Evolutionary conservation across 2,329 filamentous ascomycete species (phyloP).

Genomic region (Fusarium decemcellulare): DNA sequence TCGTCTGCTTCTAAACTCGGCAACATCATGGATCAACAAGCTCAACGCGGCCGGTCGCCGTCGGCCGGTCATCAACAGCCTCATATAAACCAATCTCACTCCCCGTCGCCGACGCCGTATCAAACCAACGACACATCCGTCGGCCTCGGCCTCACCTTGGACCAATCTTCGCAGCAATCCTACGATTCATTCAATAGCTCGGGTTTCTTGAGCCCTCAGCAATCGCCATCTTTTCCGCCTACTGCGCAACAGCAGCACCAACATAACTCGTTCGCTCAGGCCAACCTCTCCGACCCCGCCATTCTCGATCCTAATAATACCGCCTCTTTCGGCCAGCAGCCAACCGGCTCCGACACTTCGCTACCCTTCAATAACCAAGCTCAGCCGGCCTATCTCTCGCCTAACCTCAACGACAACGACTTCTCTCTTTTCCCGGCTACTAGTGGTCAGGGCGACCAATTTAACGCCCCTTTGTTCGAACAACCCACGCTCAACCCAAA

Average conservation of each 20-base stretch:
- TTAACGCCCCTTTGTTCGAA: conserved; percentile 74
- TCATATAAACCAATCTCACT: conserved; percentile 79
- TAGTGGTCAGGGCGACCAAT: conserved; percentile 68
- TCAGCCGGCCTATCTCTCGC: conserved; percentile 62
- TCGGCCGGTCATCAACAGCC: conserved; percentile 70
- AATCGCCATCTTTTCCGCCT: conserved; percentile 53
- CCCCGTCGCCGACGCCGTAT: conserved; percentile 72
- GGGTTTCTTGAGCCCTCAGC: conserved; percentile 66
- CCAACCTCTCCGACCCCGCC: conserved; percentile 54
- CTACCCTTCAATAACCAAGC: conserved; percentile 59
- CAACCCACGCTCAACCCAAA: conserved; percentile 59
- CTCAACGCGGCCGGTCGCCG: conserved; percentile 70
- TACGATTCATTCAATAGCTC: conserved; percentile 59
- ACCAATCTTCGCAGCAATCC: conserved; percentile 60
- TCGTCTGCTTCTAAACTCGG: conserved; percentile 51
- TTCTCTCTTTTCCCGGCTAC: conserved; percentile 75
- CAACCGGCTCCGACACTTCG: conserved; percentile 53
- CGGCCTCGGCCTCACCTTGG: conserved; percentile 72
- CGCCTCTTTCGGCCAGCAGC: conserved; percentile 59
- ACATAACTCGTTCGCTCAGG: conserved; percentile 47
- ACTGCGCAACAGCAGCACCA: conserved; percentile 52
- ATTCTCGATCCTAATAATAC: conserved; percentile 59
- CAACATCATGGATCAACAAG: conserved; percentile 59
- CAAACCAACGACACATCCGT: conserved; percentile 62
- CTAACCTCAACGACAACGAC: conserved; percentile 69